Conservation (phyloP, 2,329 filamentous ascomycete species). For the Metarhizium rileyi region DNA sequence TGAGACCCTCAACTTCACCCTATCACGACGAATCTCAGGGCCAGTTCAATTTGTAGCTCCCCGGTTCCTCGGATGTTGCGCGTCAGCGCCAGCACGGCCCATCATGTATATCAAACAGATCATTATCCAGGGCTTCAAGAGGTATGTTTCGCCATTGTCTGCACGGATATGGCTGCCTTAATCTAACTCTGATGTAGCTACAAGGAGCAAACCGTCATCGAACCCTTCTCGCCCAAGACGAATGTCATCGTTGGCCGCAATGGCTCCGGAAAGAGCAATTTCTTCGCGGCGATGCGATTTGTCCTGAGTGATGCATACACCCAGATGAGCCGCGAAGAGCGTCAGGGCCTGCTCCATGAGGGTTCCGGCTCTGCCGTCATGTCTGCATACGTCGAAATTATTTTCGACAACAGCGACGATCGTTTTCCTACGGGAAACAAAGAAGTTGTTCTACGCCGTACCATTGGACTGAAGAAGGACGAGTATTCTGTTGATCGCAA, state of each 20-base stretch:
- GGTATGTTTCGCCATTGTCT: constrained; percentile 41
- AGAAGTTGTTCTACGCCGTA: constrained; percentile 82
- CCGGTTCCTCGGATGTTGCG: constrained; percentile 24
- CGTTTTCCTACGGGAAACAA: constrained; percentile 89
- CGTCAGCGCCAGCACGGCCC: constrained; percentile 27
- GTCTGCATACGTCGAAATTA: constrained; percentile 98
- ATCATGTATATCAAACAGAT: constrained; percentile 99
- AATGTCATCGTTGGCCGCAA: constrained; percentile 99
- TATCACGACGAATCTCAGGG: not conserved
- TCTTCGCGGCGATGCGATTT: constrained; percentile 98
- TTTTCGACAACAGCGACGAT: constrained; percentile 95
- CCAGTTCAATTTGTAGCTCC: constrained; percentile 13
- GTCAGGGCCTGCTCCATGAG: constrained; percentile 92
- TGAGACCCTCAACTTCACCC: not conserved
- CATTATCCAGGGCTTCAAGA: constrained; percentile 99
- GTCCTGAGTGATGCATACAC: constrained; percentile 97
- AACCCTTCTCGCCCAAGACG: constrained; percentile 93
- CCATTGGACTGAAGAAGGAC: constrained; percentile 95
- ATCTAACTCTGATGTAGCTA: constrained; percentile 51
- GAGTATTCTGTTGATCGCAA: constrained; percentile 97
- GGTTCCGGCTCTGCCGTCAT: constrained; percentile 95
- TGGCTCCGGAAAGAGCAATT: constrained; percentile 98
- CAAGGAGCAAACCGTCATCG: constrained; percentile 98
- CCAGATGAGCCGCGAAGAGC: constrained; percentile 90
- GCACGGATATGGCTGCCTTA: constrained; percentile 4